Base-by-base conservation (phyloP, 1,139 yeast genomes). In the Blastobotrys serpentis region DNA sequence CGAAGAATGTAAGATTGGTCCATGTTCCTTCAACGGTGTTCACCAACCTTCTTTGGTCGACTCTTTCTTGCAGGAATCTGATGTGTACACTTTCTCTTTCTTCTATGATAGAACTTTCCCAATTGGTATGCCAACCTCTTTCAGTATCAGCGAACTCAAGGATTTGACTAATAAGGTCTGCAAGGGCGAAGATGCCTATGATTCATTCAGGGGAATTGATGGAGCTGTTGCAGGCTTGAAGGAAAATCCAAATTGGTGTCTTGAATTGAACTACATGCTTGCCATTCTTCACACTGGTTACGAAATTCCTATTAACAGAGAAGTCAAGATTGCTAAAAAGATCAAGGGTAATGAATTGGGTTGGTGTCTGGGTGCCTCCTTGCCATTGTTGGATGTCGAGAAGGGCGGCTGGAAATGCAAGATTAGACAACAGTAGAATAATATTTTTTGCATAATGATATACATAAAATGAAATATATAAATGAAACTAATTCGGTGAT, bases 311-410 rank as follows among this genome's bases (percentile, higher is more conserved):
- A 77, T 86, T 51, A 75, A 77, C 60, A 82, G 98, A 66, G 98
- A 90, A 68, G 80, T 92, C 60, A 85, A 79, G 66, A 92, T 97
- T 5, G 98, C 98, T 6, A 81, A 87, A 72, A 88, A 81, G 63
- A 88, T 92, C 57, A 85, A 82, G 52, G 81, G 82, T 62, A 89
- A 87, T 62, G 98, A 92, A 70, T 75, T 92, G 47, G 98, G 98
- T 30, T 92, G 99, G 99, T 92, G 98, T 72, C 75, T 92, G 54
- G 99, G 99, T 57, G 98, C 98, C 2, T 87, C 97, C 0, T 76
- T 92, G 61, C 98, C 98, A 2, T 73, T 92, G 57, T 74, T 92
- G 58, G 92, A 86, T 55, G 73, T 75, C 54, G 67, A 68, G 34
- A 68, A 70, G 41, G 72, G 78, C 11, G 82, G 81, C 48, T 88